Conservation (phyloP, 805 yeast genomes). For the Saccharomyces kudriavzevii region DNA sequence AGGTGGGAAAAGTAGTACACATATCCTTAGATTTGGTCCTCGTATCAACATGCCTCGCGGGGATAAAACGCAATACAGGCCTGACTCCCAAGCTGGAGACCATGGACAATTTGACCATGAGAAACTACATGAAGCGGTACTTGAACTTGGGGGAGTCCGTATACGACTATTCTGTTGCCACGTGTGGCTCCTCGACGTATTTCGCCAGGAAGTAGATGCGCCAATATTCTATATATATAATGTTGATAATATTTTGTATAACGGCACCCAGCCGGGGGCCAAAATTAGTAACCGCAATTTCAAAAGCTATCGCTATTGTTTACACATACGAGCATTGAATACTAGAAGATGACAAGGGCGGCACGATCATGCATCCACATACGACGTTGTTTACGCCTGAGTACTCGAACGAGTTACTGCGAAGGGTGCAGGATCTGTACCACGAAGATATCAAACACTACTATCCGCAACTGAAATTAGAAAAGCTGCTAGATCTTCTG, state of each 20-base stretch:
- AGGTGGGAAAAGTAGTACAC: conserved; percentile 51
- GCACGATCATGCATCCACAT: not conserved
- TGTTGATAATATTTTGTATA: not conserved
- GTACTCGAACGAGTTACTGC: conserved; percentile 32
- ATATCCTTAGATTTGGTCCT: conserved; percentile 50
- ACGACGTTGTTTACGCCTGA: conserved; percentile 30
- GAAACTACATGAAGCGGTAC: conserved; percentile 53
- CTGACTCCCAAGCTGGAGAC: conserved; percentile 47
- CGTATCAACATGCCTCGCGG: conserved; percentile 61
- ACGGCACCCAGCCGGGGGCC: not conserved
- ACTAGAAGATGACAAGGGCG: not conserved
- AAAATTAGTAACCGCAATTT: not conserved
- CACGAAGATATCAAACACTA: conserved; percentile 27
- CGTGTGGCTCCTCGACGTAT: conserved; percentile 63
- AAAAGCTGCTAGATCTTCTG: conserved; percentile 29
- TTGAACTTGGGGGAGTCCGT: conserved; percentile 79
- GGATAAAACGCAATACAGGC: conserved; percentile 66
- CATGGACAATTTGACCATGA: conserved; percentile 39
- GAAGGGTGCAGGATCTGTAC: conserved; percentile 24
- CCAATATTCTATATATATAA: not conserved
- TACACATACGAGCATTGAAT: not conserved
- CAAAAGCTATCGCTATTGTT: not conserved
- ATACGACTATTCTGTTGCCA: conserved; percentile 62
- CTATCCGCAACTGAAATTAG: conserved; percentile 23
- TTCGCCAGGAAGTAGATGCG: conserved; percentile 48